phyloP scores from a whole-genome alignment of 352 stramenopile genomes.

The Phytopythium oedochilum region DNA sequence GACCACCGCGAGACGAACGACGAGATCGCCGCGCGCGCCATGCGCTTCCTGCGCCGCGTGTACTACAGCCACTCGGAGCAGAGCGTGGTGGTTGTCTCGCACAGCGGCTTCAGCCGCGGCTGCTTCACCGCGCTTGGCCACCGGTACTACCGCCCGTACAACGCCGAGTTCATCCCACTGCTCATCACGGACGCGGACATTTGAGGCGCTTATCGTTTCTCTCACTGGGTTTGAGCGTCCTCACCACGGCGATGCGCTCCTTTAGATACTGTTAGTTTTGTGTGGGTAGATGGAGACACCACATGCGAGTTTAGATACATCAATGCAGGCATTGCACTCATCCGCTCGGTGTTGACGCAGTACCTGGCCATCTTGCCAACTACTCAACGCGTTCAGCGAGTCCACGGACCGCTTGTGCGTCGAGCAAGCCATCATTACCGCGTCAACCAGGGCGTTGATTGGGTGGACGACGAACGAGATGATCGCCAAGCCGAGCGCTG shows the following conservation, averaged over 20 bases:
- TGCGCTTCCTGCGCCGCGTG: slow-evolving; percentile 43
- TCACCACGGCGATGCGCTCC: background rate
- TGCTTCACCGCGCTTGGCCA: slow-evolving; percentile 56
- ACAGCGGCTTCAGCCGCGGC: slow-evolving; percentile 62
- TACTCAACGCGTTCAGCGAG: slow-evolving; percentile 26
- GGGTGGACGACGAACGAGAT: slow-evolving; percentile 89
- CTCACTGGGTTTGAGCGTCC: background rate
- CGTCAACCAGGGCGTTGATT: slow-evolving; percentile 70
- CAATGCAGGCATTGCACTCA: too few species aligned
- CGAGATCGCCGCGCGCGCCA: slow-evolving; percentile 50
- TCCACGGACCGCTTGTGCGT: slow-evolving; percentile 40
- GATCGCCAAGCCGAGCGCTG: slow-evolving; percentile 63
- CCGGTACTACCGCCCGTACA: slow-evolving; percentile 58
- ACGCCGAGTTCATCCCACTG: slow-evolving; percentile 64
- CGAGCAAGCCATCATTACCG: slow-evolving; percentile 51
- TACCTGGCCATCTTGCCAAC: background rate
- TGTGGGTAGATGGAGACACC: background rate
- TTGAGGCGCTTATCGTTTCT: background rate
- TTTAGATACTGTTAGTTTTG: background rate
- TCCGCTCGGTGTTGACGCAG: too few species aligned
- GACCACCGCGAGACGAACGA: slow-evolving; percentile 55
- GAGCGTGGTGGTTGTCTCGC: slow-evolving; percentile 50
- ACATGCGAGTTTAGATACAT: background rate
- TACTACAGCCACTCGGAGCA: slow-evolving; percentile 29
- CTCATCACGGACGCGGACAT: slow-evolving; percentile 22